Conservation (phyloP, 2,329 filamentous ascomycete species). For the Macrophomina tecta region DNA sequence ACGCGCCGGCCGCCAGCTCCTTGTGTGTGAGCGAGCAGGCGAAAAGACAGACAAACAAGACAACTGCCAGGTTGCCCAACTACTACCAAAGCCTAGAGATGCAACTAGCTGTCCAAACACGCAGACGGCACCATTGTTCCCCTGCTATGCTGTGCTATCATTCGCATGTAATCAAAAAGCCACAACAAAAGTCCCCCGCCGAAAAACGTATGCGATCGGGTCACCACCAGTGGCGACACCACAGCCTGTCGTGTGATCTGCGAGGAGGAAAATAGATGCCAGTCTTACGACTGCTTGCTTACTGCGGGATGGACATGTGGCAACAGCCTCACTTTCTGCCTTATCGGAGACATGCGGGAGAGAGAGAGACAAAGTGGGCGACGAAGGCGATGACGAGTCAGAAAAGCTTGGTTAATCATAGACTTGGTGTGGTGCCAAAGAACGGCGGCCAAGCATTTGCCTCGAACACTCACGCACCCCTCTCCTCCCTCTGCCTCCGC, state of each 20-base stretch:
- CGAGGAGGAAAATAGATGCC: too few relatives aligned
- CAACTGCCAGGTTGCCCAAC: too few relatives aligned
- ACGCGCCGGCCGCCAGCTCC: too few relatives aligned
- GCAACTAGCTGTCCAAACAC: neutral
- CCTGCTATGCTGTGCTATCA: neutral
- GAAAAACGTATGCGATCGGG: neutral
- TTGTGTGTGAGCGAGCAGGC: too few relatives aligned
- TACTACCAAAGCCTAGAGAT: too few relatives aligned
- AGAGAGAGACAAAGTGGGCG: too few relatives aligned
- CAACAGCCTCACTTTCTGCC: conserved; percentile 3
- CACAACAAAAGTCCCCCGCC: neutral
- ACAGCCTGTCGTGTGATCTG: conserved; percentile 1
- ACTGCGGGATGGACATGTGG: neutral
- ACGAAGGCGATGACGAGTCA: neutral
- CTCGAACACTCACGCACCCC: too few relatives aligned
- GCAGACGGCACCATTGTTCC: neutral
- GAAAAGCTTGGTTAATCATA: conserved; percentile 10
- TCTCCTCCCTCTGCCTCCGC: too few relatives aligned
- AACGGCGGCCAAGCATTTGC: conserved; percentile 8
- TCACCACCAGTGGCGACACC: neutral
- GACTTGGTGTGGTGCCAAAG: neutral
- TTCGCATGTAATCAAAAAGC: neutral
- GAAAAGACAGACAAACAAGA: too few relatives aligned
- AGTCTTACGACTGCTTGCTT: too few relatives aligned
- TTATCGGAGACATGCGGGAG: neutral